These are phyloP conservation scores for Apophysomyces variabilis DNA, from an alignment of 371 early-diverging fungal species.

Conservation along the genomic window DNA sequence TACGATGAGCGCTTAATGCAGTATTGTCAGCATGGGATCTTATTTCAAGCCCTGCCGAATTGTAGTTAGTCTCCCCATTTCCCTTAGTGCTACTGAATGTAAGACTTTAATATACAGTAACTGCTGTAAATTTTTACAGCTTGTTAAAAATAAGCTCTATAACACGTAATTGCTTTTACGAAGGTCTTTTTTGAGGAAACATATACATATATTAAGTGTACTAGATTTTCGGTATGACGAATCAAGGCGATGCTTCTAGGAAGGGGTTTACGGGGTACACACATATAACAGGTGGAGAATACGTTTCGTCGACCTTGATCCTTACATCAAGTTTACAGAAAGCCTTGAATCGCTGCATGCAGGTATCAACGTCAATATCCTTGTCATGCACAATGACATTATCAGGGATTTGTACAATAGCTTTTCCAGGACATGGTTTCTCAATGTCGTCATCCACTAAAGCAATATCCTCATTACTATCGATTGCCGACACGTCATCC, in stretches of 20 bases:
- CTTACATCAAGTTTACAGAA: slow-evolving; percentile 36
- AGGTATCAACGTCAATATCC: slow-evolving; percentile 16
- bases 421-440: not conserved
- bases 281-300: slow-evolving; percentile 43
- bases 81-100: too few relatives aligned
- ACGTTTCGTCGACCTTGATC: slow-evolving; percentile 36
- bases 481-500: not conserved
- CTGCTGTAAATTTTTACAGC: too few relatives aligned
- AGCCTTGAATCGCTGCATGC: slow-evolving; percentile 35
- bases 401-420: not conserved
- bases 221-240: not conserved
- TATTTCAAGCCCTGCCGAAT: too few relatives aligned
- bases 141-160: too few relatives aligned
- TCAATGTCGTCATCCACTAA: slow-evolving; percentile 2
- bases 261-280: slow-evolving; percentile 48
- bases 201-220: too few relatives aligned
- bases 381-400: not conserved
- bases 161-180: too few relatives aligned
- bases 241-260: not conserved
- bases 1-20: too few relatives aligned
- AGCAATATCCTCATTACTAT: not conserved
- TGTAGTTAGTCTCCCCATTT: too few relatives aligned
- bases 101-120: too few relatives aligned
- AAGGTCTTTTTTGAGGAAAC: too few relatives aligned
- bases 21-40: too few relatives aligned